Percentiles rank a stretch among this genome's conserved stretches.
Evolutionary conservation across 306 rosid genomes (phyloP).

Genomic region (Canavalia gladiata): DNA sequence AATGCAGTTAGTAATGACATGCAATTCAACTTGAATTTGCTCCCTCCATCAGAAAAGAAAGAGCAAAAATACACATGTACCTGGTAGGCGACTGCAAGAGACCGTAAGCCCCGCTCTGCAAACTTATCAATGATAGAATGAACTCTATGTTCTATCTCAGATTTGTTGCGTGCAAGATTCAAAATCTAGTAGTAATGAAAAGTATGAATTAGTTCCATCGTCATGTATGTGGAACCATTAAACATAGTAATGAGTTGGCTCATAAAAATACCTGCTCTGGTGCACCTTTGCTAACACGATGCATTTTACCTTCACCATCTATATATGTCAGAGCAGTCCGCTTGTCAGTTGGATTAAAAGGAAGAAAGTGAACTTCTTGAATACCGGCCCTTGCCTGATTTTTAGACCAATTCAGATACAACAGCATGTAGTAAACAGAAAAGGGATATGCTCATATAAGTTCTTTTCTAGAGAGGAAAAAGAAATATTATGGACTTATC

Average conservation of each 20-base stretch:
- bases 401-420: constrained; percentile 36
- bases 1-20: constrained; percentile 19
- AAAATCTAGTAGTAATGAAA: constrained; percentile 66
- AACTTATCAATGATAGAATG: constrained; percentile 79
- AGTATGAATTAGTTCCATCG: constrained; percentile 28
- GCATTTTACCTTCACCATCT: constrained; percentile 76
- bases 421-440: constrained; percentile 18
- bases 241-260: constrained; percentile 6
- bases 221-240: constrained; percentile 35
- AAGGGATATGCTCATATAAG: background rate
- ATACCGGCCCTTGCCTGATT: constrained; percentile 80
- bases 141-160: constrained; percentile 76
- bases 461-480: background rate
- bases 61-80: constrained; percentile 46
- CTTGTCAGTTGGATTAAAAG: constrained; percentile 90
- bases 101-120: constrained; percentile 85
- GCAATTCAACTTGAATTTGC: background rate
- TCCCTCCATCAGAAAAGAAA: background rate
- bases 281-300: constrained; percentile 91
- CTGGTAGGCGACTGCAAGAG: constrained; percentile 90
- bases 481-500: background rate
- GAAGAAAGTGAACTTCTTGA: constrained; percentile 87
- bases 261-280: constrained; percentile 79
- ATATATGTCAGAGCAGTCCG: constrained; percentile 85
- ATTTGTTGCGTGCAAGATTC: constrained; percentile 77